A percentile compares a stretch with the other conserved stretches of the same genome.
phyloP scores from a whole-genome alignment of 2,329 filamentous ascomycete species.

The Rugonectria rugulosa region DNA sequence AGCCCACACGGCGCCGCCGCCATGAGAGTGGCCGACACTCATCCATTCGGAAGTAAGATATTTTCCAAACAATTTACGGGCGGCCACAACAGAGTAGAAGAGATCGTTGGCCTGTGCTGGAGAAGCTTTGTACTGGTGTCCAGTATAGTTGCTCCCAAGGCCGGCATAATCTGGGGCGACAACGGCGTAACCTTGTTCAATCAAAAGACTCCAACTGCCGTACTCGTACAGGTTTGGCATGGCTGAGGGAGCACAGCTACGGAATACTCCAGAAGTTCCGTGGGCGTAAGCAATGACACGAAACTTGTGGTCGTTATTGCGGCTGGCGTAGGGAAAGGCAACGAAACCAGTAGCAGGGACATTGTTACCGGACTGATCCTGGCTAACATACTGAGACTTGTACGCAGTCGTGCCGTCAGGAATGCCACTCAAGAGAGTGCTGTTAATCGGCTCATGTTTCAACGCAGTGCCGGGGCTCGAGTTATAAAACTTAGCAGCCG shows the following conservation, averaged over 20 bases:
- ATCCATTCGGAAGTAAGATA: constrained; percentile 8
- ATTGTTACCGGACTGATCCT: constrained; percentile 18
- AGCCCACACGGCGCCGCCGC: constrained; percentile 15
- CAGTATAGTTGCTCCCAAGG: background rate
- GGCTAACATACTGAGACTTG: constrained; percentile 26
- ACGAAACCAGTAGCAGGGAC: constrained; percentile 29
- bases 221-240: constrained; percentile 21
- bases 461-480: constrained; percentile 21
- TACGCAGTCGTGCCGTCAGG: constrained; percentile 22
- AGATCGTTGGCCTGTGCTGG: background rate
- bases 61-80: constrained; percentile 1
- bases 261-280: constrained; percentile 24
- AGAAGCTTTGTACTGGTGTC: background rate
- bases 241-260: constrained; percentile 27
- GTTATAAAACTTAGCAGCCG: constrained; percentile 3
- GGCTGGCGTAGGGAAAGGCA: constrained; percentile 9
- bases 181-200: constrained; percentile 24
- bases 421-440: constrained; percentile 5
- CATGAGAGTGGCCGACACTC: constrained; percentile 18
- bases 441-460: constrained; percentile 24
- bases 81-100: constrained; percentile 10
- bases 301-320: background rate
- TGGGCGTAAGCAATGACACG: constrained; percentile 25
- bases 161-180: constrained; percentile 30
- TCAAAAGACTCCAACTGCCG: constrained; percentile 20